These are phyloP conservation scores for Eleusine coracana DNA, from an alignment of 176 grass and related monocot species.

Conservation along the genomic window DNA sequence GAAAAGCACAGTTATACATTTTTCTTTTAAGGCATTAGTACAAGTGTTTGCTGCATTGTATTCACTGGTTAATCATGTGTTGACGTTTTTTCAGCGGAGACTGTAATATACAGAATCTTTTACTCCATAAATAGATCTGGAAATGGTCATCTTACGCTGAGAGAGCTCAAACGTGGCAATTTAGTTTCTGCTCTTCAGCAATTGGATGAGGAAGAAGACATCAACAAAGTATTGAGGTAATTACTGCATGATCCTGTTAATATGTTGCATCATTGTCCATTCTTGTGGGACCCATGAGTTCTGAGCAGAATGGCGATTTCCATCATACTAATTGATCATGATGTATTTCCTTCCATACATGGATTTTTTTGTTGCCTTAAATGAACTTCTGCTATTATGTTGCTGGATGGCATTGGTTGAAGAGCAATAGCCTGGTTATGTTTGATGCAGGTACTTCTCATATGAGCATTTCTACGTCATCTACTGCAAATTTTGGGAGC, in stretches of 20 bases:
- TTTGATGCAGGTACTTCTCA: conserved; percentile 86
- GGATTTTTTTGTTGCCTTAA: conserved; percentile 15
- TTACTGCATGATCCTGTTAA: conserved; percentile 27
- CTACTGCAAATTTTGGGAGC: conserved; percentile 99
- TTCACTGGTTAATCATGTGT: conserved; percentile 34
- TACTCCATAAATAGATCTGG: conserved; percentile 98
- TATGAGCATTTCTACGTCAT: conserved; percentile 99
- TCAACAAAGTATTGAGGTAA: conserved; percentile 99
- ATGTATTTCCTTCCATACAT: conserved; percentile 10
- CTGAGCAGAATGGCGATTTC: conserved; percentile 3
- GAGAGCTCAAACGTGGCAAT: conserved; percentile 97
- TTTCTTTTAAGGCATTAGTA: not conserved
- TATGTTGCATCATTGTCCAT: not conserved
- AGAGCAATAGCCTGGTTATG: conserved; percentile 16
- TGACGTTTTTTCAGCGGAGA: conserved; percentile 76
- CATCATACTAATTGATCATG: conserved; percentile 3
- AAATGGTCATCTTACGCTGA: conserved; percentile 87
- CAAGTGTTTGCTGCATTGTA: conserved; percentile 10
- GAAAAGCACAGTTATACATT: not conserved
- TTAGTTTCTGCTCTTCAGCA: conserved; percentile 97
- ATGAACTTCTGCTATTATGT: conserved; percentile 1
- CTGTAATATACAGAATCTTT: conserved; percentile 99
- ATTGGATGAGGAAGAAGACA: conserved; percentile 99
- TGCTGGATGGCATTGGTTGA: conserved; percentile 5
- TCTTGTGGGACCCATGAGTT: conserved; percentile 5